A percentile compares a stretch with the other conserved stretches of the same genome.
Evolutionary conservation across 768 basidiomycete genomes (phyloP).

Genomic region (Paxillus rubicundulus): DNA sequence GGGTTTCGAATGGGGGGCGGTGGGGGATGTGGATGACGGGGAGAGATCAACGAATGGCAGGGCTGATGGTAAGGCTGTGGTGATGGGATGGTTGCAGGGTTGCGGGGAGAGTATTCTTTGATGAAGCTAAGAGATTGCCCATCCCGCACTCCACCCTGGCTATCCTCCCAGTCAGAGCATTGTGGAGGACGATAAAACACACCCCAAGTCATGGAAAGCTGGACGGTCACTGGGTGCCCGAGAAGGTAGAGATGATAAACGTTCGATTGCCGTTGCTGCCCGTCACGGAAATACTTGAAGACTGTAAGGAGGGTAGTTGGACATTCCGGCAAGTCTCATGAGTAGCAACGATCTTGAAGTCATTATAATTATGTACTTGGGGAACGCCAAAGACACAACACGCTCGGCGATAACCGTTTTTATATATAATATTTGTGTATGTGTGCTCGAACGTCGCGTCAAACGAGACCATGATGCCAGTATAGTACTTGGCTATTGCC

Average conservation of each 20-base stretch:
- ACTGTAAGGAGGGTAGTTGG: no score
- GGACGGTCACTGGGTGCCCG: not conserved
- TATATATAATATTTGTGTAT: constrained; percentile 1
- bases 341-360: no score
- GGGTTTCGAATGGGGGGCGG: not conserved
- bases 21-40: not conserved
- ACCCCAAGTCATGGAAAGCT: constrained; percentile 15
- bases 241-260: not conserved
- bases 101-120: constrained; percentile 1
- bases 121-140: constrained; percentile 4
- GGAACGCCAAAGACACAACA: no score
- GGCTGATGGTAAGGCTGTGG: not conserved
- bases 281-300: no score
- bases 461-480: not conserved
- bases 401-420: no score
- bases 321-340: no score
- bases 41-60: not conserved
- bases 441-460: not conserved
- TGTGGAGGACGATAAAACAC: constrained; percentile 11
- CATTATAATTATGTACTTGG: no score
- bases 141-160: not conserved
- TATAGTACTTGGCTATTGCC: no score
- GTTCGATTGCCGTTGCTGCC: no score
- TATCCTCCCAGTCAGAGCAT: not conserved
- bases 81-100: not conserved